These are phyloP conservation scores for Sugiyamaella marilandica DNA, from an alignment of 805 yeast genomes.

Conservation along the genomic window DNA sequence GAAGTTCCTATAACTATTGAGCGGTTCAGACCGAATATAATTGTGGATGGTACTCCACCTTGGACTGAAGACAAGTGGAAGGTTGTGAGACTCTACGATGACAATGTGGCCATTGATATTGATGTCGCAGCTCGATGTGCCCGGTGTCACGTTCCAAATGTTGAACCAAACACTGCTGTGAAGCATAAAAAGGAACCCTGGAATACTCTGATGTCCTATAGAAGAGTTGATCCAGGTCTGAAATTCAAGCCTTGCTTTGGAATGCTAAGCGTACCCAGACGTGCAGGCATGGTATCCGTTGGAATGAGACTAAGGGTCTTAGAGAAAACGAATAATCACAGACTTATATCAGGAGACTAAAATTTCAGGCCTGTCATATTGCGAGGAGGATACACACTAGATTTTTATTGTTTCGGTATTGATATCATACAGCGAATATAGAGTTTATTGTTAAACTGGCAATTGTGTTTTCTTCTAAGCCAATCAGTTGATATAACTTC, in stretches of 20 bases:
- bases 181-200: neutral
- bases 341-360: neutral
- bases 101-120: neutral
- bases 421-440: too few relatives aligned
- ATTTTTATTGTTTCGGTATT: too few relatives aligned
- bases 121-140: slow-evolving; percentile 3
- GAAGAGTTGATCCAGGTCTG: neutral
- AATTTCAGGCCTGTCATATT: too few relatives aligned
- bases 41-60: neutral
- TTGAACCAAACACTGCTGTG: neutral
- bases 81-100: neutral
- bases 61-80: slow-evolving; percentile 1
- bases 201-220: slow-evolving; percentile 1
- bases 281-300: neutral
- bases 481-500: too few relatives aligned
- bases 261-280: neutral
- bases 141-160: neutral
- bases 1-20: neutral
- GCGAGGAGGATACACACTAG: too few relatives aligned
- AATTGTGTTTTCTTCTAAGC: too few relatives aligned
- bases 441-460: too few relatives aligned
- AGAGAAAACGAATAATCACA: neutral
- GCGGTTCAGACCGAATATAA: neutral
- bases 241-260: slow-evolving; percentile 1
- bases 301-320: neutral